These are phyloP conservation scores for Cadophora malorum DNA, from an alignment of 2,329 filamentous ascomycete genomes.

Conservation along the genomic window DNA sequence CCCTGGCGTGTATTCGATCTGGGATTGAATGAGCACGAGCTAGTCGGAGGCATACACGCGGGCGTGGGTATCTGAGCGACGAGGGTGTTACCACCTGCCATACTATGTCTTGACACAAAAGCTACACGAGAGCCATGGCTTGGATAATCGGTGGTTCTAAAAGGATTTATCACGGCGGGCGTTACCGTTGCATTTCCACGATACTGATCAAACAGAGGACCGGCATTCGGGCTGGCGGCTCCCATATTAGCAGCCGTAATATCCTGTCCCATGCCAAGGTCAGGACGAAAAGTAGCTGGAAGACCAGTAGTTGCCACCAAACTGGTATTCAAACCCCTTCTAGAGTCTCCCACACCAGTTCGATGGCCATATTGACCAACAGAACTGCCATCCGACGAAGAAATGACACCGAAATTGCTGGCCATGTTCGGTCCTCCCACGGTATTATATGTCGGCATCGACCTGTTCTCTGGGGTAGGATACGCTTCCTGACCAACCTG, in stretches of 20 bases:
- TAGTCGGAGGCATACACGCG: too few relatives aligned
- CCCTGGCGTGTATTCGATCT: not conserved
- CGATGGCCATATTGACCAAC: not conserved
- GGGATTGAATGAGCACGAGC: not conserved
- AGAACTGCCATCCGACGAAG: not conserved
- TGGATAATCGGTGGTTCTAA: too few relatives aligned
- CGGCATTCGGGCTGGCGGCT: not conserved
- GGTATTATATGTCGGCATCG: not conserved
- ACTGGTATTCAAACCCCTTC: not conserved
- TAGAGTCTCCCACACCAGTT: not conserved
- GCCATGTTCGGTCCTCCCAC: too few relatives aligned
- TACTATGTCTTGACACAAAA: too few relatives aligned
- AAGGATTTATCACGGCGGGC: not conserved
- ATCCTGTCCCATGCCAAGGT: not conserved
- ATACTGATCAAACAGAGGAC: too few relatives aligned
- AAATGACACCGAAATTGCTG: too few relatives aligned
- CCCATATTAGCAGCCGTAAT: not conserved
- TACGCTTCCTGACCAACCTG: not conserved
- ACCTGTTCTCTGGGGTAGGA: not conserved
- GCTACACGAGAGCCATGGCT: too few relatives aligned
- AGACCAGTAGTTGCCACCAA: not conserved
- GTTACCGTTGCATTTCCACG: not conserved
- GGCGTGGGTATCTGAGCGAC: too few relatives aligned
- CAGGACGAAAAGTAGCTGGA: not conserved
- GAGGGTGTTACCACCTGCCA: too few relatives aligned